phyloP scores from a whole-genome alignment of 495 filamentous ascomycete genomes.

The Talaromyces thailandensis region DNA sequence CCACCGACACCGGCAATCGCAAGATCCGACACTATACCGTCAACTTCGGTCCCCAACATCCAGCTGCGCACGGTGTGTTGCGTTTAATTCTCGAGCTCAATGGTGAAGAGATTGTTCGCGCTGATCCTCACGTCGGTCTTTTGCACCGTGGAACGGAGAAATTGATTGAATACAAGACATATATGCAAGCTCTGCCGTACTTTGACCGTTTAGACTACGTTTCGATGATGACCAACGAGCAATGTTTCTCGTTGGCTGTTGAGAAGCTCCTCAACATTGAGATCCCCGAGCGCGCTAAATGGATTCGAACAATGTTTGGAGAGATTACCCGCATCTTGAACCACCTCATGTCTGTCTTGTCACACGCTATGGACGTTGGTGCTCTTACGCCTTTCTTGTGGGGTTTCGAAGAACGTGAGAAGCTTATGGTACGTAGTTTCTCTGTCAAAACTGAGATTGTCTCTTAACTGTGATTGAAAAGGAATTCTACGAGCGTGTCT shows the following conservation, averaged over 20 bases:
- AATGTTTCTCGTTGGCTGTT: slow-evolving; percentile 89
- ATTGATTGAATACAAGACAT: slow-evolving; percentile 99
- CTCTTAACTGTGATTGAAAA: slow-evolving; percentile 24
- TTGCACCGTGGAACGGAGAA: slow-evolving; percentile 98
- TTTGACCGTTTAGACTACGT: slow-evolving; percentile 99
- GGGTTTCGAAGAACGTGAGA: slow-evolving; percentile 99
- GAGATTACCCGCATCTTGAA: slow-evolving; percentile 95
- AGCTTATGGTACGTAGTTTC: slow-evolving; percentile 75
- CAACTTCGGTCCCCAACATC: slow-evolving; percentile 99
- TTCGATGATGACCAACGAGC: slow-evolving; percentile 99
- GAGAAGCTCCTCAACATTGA: slow-evolving; percentile 98
- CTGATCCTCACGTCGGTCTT: slow-evolving; percentile 94
- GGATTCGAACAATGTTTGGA: slow-evolving; percentile 90
- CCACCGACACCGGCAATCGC: slow-evolving; percentile 49
- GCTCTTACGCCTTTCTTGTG: slow-evolving; percentile 97
- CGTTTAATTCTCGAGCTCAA: slow-evolving; percentile 95
- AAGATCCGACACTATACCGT: slow-evolving; percentile 99
- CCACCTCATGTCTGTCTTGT: slow-evolving; percentile 96
- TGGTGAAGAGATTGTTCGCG: slow-evolving; percentile 93
- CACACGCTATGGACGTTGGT: slow-evolving; percentile 99
- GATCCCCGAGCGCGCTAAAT: slow-evolving; percentile 92
- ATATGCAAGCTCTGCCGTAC: slow-evolving; percentile 95
- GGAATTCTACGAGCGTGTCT: slow-evolving; percentile 99
- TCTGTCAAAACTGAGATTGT: not conserved
- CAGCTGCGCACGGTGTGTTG: slow-evolving; percentile 96